Evolutionary conservation across 2,329 filamentous ascomycete genomes (phyloP), one percentile per base, ranked within the genome.

Genomic region (Pseudocercospora vitis): DNA sequence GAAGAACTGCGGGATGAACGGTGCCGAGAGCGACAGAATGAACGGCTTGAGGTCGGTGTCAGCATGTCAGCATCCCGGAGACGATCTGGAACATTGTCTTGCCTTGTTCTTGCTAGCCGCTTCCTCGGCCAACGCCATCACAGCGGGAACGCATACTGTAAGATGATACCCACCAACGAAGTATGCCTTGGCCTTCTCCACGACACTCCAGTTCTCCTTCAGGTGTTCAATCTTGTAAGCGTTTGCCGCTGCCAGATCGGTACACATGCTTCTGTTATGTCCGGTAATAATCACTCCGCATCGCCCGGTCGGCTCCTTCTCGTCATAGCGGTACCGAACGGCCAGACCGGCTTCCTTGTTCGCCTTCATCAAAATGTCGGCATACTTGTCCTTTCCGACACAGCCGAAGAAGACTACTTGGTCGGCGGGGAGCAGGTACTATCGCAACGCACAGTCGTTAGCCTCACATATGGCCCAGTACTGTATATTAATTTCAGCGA

Each of bases 151-250:
- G 76, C 87, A 96, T 69, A 99, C 94, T 35, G 94, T 99, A 79
- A 99, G 83, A 80, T 99, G 94, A 80, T 91, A 99, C 40, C 94
- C 94, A 69, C 94, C 94, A 58, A 99, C 85, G 70, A 96, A 99
- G 81, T 86, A 96, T 67, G 88, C 81, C 70, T 91, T 83, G 52
- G 92, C 91, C 66, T 87, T 85, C 83, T 97, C 84, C 56, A 94
- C 94, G 48, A 96, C 81, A 63, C 84, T 81, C 94, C 94, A 99
- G 75, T 97, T 87, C 75, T 92, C 84, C 83, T 95, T 90, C 73
- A 99, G 78, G 74, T 99, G 94, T 60, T 94, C 90, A 48, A 96
- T 73, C 76, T 92, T 92, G 79, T 99, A 99, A 79, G 91, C 88
- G 80, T 99, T 99, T 65, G 94, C 94, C 58, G 94, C 94, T 59